These are phyloP conservation scores for Patellifolia procumbens DNA, from an alignment of 179 eudicot species.

Conservation along the genomic window DNA sequence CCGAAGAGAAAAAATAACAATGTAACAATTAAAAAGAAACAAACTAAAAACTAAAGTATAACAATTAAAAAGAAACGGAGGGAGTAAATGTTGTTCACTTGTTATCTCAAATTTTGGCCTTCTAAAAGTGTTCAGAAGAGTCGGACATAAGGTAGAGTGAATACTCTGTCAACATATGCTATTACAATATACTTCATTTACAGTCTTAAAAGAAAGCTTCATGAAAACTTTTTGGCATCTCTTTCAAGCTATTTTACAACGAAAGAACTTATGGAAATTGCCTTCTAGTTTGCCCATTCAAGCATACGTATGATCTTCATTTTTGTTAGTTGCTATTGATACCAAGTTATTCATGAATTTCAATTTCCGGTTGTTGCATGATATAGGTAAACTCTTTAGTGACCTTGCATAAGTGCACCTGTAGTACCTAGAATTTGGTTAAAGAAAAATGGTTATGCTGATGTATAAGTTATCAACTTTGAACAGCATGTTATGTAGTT, in stretches of 20 bases:
- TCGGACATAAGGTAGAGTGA: no score
- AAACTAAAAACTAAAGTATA: no score
- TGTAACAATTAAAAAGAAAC: no score
- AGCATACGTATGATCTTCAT: not conserved
- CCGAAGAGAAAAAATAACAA: no score
- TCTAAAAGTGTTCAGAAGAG: not conserved
- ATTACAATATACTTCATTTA: not conserved
- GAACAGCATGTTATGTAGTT: not conserved
- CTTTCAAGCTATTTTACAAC: not conserved
- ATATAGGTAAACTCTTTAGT: not conserved
- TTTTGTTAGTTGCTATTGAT: not conserved
- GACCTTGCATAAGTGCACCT: not conserved
- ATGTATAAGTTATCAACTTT: not conserved
- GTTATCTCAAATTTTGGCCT: no score
- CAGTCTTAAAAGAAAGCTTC: not conserved
- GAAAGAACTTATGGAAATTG: not conserved
- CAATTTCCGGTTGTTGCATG: not conserved
- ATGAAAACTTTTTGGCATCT: not conserved
- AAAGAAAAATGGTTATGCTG: no score
- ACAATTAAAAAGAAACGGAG: no score
- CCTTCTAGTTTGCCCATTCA: not conserved
- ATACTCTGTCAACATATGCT: not conserved
- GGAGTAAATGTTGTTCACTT: no score
- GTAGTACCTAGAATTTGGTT: not conserved
- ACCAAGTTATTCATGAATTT: no score